Base-by-base conservation (phyloP, 2,329 filamentous ascomycete species). In the Coniochaeta hoffmannii region DNA sequence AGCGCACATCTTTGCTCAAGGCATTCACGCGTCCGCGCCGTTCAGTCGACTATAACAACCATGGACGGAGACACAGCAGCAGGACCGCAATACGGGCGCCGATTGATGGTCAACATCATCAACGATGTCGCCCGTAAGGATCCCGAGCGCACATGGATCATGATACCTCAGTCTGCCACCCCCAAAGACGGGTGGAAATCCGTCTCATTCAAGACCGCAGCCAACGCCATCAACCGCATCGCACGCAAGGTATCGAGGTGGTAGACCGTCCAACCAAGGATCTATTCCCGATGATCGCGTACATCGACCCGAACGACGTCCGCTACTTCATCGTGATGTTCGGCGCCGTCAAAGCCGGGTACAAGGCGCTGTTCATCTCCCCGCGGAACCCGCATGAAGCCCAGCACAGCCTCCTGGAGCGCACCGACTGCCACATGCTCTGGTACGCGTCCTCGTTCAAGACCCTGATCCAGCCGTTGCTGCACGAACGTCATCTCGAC, bases 321-420 rank as follows among this genome's bases (percentile, higher is more conserved):
- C 65, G 65, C 5, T 68, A 67, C 56, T 34, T 63, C 9, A 53
- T 66, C 15, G 59, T 67, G 24, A 55, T 59, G 0, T 52, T 65
- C 1, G 65, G 62, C 3, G 59, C 60, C 46, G 54, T 64, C 57
- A 73, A 72, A 58, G 69, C 69, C 0, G 68, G 69, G 4, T 69
- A 65, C 56, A 54, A 68, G 68, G 68, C 71, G 3, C 65, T 78
- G 7, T 71, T 76, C 38, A 71, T 77, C 41, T 78, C 75, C 17
- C 69, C 73, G 0, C 70, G 76, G 2, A 79, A 78, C 58, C 71
- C 72, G 2, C 64, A 67, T 6, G 75, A 76, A 46, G 75, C 68
- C 2, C 74, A 78, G 57, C 55, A 76, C 14, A 73, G 71, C 34
- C 68, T 79, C 0, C 73, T 79, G 34, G 66, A 75, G 31, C 65